Conservation (phyloP, 2,329 filamentous ascomycete species). For the Microsporum audouinii region DNA sequence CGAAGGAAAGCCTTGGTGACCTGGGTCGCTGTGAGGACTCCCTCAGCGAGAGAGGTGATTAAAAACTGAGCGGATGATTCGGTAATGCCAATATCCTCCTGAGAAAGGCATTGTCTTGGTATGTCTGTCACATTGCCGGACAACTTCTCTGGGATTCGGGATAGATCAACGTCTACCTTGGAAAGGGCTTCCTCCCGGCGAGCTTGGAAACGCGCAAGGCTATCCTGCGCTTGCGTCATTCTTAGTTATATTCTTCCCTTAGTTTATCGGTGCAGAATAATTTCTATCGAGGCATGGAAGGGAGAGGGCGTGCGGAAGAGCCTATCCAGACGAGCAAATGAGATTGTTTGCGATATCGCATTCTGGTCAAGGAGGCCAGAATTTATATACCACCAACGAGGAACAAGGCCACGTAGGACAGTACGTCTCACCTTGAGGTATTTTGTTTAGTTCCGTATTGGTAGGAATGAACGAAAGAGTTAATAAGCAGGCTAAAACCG, state of each 20-base stretch:
- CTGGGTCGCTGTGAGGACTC: slow-evolving; percentile 11
- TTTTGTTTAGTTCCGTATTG: background rate
- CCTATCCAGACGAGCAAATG: background rate
- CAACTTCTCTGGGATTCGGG: background rate
- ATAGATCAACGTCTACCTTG: slow-evolving; percentile 2
- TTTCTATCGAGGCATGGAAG: background rate
- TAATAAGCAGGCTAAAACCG: background rate
- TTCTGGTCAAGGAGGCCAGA: background rate
- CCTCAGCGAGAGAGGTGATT: background rate
- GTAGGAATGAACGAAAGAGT: background rate
- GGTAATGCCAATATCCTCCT: background rate
- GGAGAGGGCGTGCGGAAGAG: background rate
- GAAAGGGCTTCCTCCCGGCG: background rate
- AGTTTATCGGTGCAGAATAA: background rate
- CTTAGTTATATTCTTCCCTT: background rate
- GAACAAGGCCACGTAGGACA: background rate
- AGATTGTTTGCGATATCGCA: background rate
- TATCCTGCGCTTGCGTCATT: slow-evolving; percentile 1
- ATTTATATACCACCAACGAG: background rate
- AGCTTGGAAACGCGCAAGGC: background rate
- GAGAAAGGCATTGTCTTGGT: slow-evolving; percentile 1
- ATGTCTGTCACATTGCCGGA: background rate
- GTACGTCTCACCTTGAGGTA: background rate
- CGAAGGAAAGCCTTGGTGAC: slow-evolving; percentile 46
- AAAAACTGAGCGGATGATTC: background rate